Evolutionary conservation across 805 yeast genomes (phyloP).

Genomic region (Starmerella apicola): DNA sequence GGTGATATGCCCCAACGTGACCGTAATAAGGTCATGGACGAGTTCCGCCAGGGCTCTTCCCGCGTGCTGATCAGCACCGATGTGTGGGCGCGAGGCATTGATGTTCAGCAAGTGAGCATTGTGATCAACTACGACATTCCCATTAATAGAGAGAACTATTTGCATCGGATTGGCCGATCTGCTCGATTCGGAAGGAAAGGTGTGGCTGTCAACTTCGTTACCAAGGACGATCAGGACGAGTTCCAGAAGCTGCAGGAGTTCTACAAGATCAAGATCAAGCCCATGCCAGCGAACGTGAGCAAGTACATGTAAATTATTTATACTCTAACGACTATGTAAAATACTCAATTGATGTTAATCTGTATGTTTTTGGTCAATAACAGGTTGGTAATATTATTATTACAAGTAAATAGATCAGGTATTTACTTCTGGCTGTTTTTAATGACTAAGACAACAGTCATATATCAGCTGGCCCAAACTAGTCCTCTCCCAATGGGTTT

Average conservation of each 20-base stretch:
- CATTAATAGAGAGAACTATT: slow-evolving; percentile 81
- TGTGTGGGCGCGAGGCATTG: slow-evolving; percentile 96
- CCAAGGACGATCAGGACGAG: slow-evolving; percentile 60
- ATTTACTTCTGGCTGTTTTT: too few species aligned
- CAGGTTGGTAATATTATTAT: too few species aligned
- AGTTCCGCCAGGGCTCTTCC: slow-evolving; percentile 86
- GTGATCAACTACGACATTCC: slow-evolving; percentile 96
- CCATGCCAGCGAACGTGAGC: slow-evolving; percentile 72
- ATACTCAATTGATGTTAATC: too few species aligned
- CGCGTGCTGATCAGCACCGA: slow-evolving; percentile 93
- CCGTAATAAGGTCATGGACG: slow-evolving; percentile 89
- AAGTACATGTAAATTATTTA: slow-evolving; percentile 15
- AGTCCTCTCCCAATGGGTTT: too few species aligned
- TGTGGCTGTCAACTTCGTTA: slow-evolving; percentile 87
- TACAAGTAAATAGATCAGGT: too few species aligned
- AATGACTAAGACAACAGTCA: too few species aligned
- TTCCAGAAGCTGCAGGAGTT: slow-evolving; percentile 76
- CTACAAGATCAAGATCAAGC: slow-evolving; percentile 78
- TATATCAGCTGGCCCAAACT: too few species aligned
- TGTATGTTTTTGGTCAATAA: too few species aligned
- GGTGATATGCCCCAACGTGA: slow-evolving; percentile 94
- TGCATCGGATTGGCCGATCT: slow-evolving; percentile 95
- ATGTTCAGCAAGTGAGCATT: slow-evolving; percentile 92
- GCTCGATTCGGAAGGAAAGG: slow-evolving; percentile 97
- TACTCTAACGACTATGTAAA: too few species aligned